Percentiles rank a stretch among this genome's conserved stretches.
Conservation (phyloP, 1,284 basidiomycete genomes). For the Trametes sp. region DNA sequence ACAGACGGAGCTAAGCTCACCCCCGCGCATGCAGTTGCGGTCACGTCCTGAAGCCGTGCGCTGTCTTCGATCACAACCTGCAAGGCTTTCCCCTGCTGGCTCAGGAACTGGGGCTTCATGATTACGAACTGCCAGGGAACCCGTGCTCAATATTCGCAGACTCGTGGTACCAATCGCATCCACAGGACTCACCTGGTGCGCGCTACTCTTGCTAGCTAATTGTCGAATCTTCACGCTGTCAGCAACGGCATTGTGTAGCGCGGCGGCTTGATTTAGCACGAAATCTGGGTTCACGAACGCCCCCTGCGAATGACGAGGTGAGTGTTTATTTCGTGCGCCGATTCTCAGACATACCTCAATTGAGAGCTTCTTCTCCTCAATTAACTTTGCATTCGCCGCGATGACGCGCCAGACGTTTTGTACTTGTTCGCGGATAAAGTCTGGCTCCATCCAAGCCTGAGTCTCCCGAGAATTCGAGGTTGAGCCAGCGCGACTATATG, state of each 20-base stretch:
- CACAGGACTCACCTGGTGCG: neutral
- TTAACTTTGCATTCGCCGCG: constrained; percentile 16
- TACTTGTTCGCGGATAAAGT: constrained; percentile 20
- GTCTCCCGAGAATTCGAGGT: neutral
- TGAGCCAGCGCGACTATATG: neutral
- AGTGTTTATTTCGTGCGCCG: neutral
- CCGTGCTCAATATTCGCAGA: neutral
- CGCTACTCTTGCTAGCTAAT: neutral
- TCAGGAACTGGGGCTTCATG: constrained; percentile 15
- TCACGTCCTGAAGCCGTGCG: constrained; percentile 9
- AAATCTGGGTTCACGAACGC: constrained; percentile 16
- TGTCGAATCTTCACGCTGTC: constrained; percentile 19
- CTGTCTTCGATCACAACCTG: constrained; percentile 15
- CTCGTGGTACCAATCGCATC: neutral
- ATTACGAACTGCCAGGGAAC: constrained; percentile 3
- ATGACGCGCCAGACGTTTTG: constrained; percentile 19
- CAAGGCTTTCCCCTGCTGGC: constrained; percentile 11
- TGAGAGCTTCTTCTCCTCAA: constrained; percentile 11
- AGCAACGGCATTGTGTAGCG: constrained; percentile 16
- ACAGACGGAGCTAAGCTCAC: no score
- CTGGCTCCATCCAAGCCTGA: constrained; percentile 18
- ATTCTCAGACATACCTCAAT: constrained; percentile 12
- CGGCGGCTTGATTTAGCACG: constrained; percentile 15
- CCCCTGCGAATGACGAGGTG: neutral
- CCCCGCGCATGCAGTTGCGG: neutral